Conservation (phyloP, 2,329 filamentous ascomycete genomes). For the Calonectria henricotiae region DNA sequence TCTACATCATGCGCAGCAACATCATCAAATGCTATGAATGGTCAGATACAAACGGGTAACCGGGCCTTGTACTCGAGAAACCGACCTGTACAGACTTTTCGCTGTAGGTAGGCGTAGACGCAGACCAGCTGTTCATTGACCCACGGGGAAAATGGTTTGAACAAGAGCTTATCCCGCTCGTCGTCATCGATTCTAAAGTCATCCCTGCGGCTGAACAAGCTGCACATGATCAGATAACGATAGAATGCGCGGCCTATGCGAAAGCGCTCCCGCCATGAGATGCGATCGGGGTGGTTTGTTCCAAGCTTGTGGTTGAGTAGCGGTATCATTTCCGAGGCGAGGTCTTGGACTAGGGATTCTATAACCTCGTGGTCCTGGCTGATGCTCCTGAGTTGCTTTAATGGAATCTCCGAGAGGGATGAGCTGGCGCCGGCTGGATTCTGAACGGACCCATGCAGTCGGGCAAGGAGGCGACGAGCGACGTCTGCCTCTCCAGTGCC, state of each 20-base stretch:
- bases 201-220: background rate
- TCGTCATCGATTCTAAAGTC: background rate
- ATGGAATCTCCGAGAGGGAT: background rate
- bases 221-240: slow-evolving; percentile 17
- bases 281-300: background rate
- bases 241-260: slow-evolving; percentile 10
- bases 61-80: background rate
- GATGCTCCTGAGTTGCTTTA: background rate
- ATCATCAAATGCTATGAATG: background rate
- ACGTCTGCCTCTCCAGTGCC: background rate
- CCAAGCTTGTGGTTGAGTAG: background rate
- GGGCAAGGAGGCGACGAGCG: background rate
- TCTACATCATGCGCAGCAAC: slow-evolving; percentile 14
- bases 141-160: background rate
- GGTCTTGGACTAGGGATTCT: background rate
- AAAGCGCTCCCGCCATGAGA: background rate
- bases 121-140: slow-evolving; percentile 25
- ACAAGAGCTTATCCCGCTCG: background rate
- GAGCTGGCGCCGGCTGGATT: background rate
- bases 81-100: background rate
- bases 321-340: slow-evolving; percentile 1
- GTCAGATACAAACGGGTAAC: background rate
- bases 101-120: slow-evolving; percentile 3
- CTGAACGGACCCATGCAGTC: background rate
- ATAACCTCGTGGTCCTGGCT: background rate